Conservation (phyloP, 331 rosid genomes). For the Phaseolus coccineus region DNA sequence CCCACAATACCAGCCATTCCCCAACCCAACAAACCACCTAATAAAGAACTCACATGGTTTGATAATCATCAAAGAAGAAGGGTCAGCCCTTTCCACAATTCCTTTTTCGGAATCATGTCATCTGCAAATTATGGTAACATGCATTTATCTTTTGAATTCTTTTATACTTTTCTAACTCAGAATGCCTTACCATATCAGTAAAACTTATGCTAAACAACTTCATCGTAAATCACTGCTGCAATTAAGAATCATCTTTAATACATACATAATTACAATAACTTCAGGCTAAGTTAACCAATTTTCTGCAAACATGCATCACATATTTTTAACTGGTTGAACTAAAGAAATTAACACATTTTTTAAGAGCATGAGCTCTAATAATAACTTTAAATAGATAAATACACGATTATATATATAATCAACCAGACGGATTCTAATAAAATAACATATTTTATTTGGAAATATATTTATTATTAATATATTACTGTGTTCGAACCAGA, state of each 20-base stretch:
- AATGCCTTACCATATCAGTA: no score
- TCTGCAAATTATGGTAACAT: conserved; percentile 53
- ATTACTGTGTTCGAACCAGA: no score
- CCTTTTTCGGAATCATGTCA: conserved; percentile 67
- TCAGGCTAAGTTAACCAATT: no score
- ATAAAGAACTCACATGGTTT: conserved; percentile 33
- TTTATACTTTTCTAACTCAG: background rate
- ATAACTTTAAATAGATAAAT: no score
- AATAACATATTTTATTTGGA: no score
- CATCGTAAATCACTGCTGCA: no score
- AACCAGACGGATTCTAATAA: no score
- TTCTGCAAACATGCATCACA: background rate
- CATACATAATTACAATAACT: no score
- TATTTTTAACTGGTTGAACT: background rate
- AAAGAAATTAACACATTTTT: background rate
- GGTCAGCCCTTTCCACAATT: conserved; percentile 55
- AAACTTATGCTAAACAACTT: no score
- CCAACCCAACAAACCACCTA: conserved; percentile 39
- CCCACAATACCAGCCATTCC: conserved; percentile 42
- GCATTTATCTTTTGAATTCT: background rate
- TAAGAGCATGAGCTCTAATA: background rate
- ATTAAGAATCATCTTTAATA: no score
- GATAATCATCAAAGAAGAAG: conserved; percentile 49
- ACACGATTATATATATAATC: no score
- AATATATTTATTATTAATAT: no score